phyloP scores from a whole-genome alignment of 345 rosid genomes.

The Eucalyptus guilfoylei region DNA sequence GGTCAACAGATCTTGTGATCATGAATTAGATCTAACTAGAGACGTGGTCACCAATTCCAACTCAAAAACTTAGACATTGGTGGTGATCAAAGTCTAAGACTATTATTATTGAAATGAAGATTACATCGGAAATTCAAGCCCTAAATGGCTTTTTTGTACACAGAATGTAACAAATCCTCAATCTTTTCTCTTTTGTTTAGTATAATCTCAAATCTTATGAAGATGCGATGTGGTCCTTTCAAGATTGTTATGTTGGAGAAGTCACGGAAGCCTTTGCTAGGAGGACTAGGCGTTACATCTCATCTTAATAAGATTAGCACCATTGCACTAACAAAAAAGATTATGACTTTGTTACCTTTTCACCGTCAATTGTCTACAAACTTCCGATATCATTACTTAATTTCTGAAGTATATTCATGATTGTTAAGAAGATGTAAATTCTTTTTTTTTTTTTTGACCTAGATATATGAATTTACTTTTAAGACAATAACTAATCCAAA shows the following conservation, averaged over 20 bases:
- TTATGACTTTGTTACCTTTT: not conserved
- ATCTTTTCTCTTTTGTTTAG: not conserved
- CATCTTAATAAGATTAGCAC: not conserved
- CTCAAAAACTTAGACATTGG: not conserved
- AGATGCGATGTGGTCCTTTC: not conserved
- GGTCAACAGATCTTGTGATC: not conserved
- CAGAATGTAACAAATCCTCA: not conserved
- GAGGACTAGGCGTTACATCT: not conserved
- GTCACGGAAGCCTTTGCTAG: not conserved
- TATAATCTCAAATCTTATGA: not conserved
- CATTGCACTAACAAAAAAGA: not conserved
- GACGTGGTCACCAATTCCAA: not conserved
- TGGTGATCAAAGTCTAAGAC: not conserved
- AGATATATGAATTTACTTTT: not conserved
- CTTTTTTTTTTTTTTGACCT: not conserved
- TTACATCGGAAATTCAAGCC: not conserved
- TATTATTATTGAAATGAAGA: not conserved
- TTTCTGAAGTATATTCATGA: not conserved
- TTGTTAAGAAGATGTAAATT: not conserved
- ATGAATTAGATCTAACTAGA: not conserved
- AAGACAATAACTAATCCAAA: not conserved
- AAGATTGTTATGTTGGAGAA: not conserved
- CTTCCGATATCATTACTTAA: not conserved
- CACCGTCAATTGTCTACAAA: not conserved
- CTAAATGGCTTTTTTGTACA: not conserved